These are phyloP conservation scores for Arthroderma sp. DNA, from an alignment of 2,329 filamentous ascomycete species.

Conservation along the genomic window DNA sequence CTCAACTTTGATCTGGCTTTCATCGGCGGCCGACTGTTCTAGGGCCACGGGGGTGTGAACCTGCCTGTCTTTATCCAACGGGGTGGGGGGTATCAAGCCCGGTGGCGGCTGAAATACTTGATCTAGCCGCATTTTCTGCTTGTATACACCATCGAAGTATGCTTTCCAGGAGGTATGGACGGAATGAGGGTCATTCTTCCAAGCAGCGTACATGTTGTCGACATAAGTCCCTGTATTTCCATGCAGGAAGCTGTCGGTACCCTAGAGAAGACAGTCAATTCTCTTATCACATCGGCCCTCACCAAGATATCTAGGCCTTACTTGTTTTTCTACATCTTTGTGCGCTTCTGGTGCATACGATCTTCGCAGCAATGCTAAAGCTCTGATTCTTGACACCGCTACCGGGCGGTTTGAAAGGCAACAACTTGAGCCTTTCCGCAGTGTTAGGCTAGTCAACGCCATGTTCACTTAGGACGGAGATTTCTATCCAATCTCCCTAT, in stretches of 20 bases:
- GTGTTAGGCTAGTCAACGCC: too few species aligned
- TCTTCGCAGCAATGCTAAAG: too few species aligned
- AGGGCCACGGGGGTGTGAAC: slow-evolving; percentile 54
- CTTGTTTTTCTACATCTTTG: slow-evolving; percentile 17
- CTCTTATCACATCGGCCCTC: too few species aligned
- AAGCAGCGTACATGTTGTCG: slow-evolving; percentile 98
- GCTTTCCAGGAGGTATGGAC: slow-evolving; percentile 98
- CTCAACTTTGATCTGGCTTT: slow-evolving; percentile 96
- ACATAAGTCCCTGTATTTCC: slow-evolving; percentile 98
- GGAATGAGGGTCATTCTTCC: slow-evolving; percentile 84
- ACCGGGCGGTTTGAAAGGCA: too few species aligned
- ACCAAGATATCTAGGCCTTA: too few species aligned
- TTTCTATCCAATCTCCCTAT: too few species aligned
- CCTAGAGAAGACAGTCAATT: too few species aligned
- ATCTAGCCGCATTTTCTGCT: slow-evolving; percentile 91
- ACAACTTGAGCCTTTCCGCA: too few species aligned
- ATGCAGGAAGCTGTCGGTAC: slow-evolving; percentile 53
- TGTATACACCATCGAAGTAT: slow-evolving; percentile 99
- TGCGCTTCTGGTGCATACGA: slow-evolving; percentile 12
- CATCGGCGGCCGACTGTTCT: slow-evolving; percentile 65
- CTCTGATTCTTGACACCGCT: too few species aligned
- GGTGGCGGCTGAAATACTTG: slow-evolving; percentile 94
- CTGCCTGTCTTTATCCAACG: slow-evolving; percentile 60
- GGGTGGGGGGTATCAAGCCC: slow-evolving; percentile 74
- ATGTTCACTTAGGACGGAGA: too few species aligned